phyloP scores from a whole-genome alignment of 139 green algal species.

The Auxenochlorella pyrenoidosa region DNA sequence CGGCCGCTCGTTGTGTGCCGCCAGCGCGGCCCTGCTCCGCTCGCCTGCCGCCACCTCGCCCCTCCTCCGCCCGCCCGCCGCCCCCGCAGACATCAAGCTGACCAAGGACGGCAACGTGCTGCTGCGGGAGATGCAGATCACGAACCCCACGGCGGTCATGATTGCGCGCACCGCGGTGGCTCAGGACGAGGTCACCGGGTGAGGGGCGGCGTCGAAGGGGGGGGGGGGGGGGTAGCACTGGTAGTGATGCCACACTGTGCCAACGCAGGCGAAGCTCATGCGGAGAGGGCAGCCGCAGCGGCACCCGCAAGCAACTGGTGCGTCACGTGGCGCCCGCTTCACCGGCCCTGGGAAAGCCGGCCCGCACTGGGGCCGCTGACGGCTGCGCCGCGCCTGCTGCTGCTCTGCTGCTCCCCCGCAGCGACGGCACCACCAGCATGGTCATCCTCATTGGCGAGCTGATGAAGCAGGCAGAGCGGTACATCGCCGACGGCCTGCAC shows the following conservation, averaged over 20 bases:
- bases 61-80: no score
- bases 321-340: not conserved
- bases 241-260: no score
- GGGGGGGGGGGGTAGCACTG: no score
- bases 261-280: no score
- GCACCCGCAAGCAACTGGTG: no score
- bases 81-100: slow-evolving; percentile 92
- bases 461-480: slow-evolving; percentile 97
- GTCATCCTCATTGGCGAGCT: slow-evolving; percentile 99
- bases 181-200: slow-evolving; percentile 96
- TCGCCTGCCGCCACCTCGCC: no score
- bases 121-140: slow-evolving; percentile 98
- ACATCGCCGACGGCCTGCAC: slow-evolving; percentile 95
- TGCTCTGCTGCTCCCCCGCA: no score
- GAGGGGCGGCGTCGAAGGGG: not conserved
- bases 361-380: no score
- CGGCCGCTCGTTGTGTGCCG: not conserved
- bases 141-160: slow-evolving; percentile 99
- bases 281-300: no score
- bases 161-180: slow-evolving; percentile 97
- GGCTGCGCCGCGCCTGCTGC: not conserved
- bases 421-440: slow-evolving; percentile 96
- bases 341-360: not conserved
- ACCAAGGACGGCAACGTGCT: slow-evolving; percentile 98
- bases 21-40: not conserved